Conservation (phyloP, 495 filamentous ascomycete species). For the Talaromyces adpressus region DNA sequence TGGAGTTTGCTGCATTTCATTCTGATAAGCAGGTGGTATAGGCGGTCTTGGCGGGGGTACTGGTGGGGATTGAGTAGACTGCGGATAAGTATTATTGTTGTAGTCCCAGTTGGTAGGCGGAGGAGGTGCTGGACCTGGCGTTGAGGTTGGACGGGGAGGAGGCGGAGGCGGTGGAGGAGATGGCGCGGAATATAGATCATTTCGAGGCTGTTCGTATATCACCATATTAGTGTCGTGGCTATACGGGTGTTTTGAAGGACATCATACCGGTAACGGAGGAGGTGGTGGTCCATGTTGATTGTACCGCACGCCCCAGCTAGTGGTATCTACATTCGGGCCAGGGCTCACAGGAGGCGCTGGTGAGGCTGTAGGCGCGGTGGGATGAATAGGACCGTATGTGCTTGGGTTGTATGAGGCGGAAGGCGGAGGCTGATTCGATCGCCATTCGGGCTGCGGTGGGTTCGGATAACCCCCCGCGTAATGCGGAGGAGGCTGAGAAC, state of each 20-base stretch:
- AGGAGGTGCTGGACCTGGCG: constrained; percentile 35
- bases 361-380: constrained; percentile 9
- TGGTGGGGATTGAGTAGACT: constrained; percentile 13
- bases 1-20: constrained; percentile 16
- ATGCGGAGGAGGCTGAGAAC: constrained; percentile 16
- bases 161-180: constrained; percentile 14
- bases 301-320: constrained; percentile 39
- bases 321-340: constrained; percentile 23
- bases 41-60: constrained; percentile 38
- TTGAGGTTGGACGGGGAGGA: constrained; percentile 19
- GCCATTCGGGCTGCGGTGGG: constrained; percentile 40
- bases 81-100: constrained; percentile 8
- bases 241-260: neutral
- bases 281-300: constrained; percentile 31
- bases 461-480: constrained; percentile 15
- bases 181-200: constrained; percentile 12
- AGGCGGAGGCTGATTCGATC: constrained; percentile 20
- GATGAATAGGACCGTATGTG: constrained; percentile 32
- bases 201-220: constrained; percentile 27
- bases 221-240: neutral
- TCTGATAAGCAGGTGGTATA: constrained; percentile 28
- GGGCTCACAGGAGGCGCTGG: constrained; percentile 18
- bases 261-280: constrained; percentile 43
- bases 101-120: constrained; percentile 15
- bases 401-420: constrained; percentile 31